Percentiles rank a stretch among this genome's conserved stretches.
phyloP scores from a whole-genome alignment of 2,329 filamentous ascomycete genomes.

The Pseudopithomyces maydicus region DNA sequence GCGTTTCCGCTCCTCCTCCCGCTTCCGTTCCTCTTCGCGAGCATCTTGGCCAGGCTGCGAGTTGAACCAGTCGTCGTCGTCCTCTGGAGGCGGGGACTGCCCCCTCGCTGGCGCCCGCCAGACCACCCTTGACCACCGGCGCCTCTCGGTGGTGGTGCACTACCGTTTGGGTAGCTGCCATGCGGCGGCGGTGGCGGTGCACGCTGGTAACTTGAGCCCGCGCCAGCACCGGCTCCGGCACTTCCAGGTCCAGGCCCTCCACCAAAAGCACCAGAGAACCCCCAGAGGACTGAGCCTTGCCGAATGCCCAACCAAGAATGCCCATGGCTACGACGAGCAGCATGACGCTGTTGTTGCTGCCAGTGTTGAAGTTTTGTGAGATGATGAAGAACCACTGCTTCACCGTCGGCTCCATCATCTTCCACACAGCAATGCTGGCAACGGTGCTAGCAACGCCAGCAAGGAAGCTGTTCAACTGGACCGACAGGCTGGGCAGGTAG shows the following conservation, averaged over 20 bases:
- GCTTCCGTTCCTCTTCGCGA: slow-evolving; percentile 43
- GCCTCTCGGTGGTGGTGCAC: slow-evolving; percentile 36
- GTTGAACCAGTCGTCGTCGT: slow-evolving; percentile 32
- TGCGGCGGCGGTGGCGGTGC: slow-evolving; percentile 37
- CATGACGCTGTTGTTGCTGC: slow-evolving; percentile 72
- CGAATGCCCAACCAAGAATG: slow-evolving; percentile 77
- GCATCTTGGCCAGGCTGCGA: slow-evolving; percentile 24
- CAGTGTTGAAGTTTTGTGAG: slow-evolving; percentile 55
- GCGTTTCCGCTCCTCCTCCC: slow-evolving; percentile 43
- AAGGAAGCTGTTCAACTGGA: slow-evolving; percentile 87
- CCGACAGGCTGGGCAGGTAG: slow-evolving; percentile 87
- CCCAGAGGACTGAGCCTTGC: slow-evolving; percentile 64
- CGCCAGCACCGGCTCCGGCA: slow-evolving; percentile 31
- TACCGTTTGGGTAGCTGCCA: slow-evolving; percentile 39
- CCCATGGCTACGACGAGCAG: slow-evolving; percentile 75
- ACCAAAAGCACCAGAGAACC: slow-evolving; percentile 26
- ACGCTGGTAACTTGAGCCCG: slow-evolving; percentile 35
- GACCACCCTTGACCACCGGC: slow-evolving; percentile 25
- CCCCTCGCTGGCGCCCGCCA: slow-evolving; percentile 36
- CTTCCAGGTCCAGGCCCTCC: slow-evolving; percentile 35
- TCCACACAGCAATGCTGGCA: slow-evolving; percentile 72
- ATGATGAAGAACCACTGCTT: slow-evolving; percentile 74
- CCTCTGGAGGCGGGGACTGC: slow-evolving; percentile 36
- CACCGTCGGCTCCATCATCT: slow-evolving; percentile 73
- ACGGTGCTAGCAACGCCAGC: slow-evolving; percentile 83